A percentile compares a stretch with the other conserved stretches of the same genome.
Evolutionary conservation across 1,284 basidiomycete species (phyloP).

Genomic region (Papiliotrema laurentii): DNA sequence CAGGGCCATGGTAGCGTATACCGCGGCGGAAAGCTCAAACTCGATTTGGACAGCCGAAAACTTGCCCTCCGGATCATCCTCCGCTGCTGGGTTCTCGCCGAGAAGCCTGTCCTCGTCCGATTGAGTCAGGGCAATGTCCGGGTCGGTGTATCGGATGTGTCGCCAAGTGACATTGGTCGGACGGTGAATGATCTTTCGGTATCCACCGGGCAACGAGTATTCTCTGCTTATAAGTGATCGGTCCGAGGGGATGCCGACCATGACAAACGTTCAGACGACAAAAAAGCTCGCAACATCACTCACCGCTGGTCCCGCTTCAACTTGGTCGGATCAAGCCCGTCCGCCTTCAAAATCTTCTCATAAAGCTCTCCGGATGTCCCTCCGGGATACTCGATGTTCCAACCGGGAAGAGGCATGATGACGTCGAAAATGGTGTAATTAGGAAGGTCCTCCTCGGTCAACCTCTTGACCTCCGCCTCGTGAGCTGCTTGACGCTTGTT

Average conservation of each 20-base stretch:
- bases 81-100: slow-evolving; percentile 64
- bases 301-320: slow-evolving; percentile 84
- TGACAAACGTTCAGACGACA: not conserved
- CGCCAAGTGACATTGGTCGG: slow-evolving; percentile 77
- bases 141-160: slow-evolving; percentile 83
- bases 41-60: slow-evolving; percentile 80
- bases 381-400: slow-evolving; percentile 82
- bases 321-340: slow-evolving; percentile 82
- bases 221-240: slow-evolving; percentile 59
- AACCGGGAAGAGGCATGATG: slow-evolving; percentile 90
- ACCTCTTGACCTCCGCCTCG: slow-evolving; percentile 60
- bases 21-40: slow-evolving; percentile 73
- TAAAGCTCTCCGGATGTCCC: slow-evolving; percentile 78
- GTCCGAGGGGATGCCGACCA: not conserved
- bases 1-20: slow-evolving; percentile 93
- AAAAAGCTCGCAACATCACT: slow-evolving; percentile 26
- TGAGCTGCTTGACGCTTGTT: slow-evolving; percentile 35
- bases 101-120: slow-evolving; percentile 91
- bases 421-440: slow-evolving; percentile 88
- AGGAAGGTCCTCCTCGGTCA: slow-evolving; percentile 69
- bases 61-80: slow-evolving; percentile 57
- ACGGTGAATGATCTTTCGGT: slow-evolving; percentile 82
- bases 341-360: slow-evolving; percentile 68
- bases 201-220: slow-evolving; percentile 86
- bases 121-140: slow-evolving; percentile 82